phyloP scores from a whole-genome alignment of 2,329 filamentous ascomycete genomes.

The Talaromyces sp. region DNA sequence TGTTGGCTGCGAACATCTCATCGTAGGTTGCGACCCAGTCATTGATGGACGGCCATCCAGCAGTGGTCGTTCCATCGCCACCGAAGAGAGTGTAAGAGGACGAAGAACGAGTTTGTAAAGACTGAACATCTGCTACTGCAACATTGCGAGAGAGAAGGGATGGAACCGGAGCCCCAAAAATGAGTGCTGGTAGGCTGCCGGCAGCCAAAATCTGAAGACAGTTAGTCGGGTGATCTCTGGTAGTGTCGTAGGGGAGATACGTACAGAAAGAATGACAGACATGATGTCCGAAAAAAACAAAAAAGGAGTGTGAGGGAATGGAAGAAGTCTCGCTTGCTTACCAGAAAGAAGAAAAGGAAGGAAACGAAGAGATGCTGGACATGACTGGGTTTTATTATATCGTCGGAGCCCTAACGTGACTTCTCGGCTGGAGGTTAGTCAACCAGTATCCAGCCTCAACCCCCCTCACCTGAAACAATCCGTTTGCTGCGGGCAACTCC shows the following conservation, averaged over 20 bases:
- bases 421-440: background rate
- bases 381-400: background rate
- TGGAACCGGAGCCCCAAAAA: conserved; percentile 18
- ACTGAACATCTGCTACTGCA: conserved; percentile 12
- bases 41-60: conserved; percentile 31
- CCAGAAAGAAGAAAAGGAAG: conserved; percentile 9
- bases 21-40: conserved; percentile 26
- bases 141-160: conserved; percentile 16
- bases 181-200: conserved; percentile 19
- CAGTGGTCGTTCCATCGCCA: conserved; percentile 16
- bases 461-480: conserved; percentile 2
- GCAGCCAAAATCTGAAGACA: conserved; percentile 16
- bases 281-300: conserved; percentile 14
- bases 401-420: background rate
- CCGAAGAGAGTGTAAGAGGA: conserved; percentile 15
- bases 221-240: background rate
- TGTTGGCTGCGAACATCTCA: conserved; percentile 16
- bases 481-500: conserved; percentile 3
- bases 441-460: background rate
- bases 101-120: conserved; percentile 10
- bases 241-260: background rate
- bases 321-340: conserved; percentile 20
- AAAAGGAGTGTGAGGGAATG: conserved; percentile 15
- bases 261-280: conserved; percentile 19
- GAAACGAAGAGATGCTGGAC: background rate